A percentile compares a stretch with the other conserved stretches of the same genome.
Evolutionary conservation across 2,329 filamentous ascomycete species (phyloP).

Genomic region (Epichloe baconii): DNA sequence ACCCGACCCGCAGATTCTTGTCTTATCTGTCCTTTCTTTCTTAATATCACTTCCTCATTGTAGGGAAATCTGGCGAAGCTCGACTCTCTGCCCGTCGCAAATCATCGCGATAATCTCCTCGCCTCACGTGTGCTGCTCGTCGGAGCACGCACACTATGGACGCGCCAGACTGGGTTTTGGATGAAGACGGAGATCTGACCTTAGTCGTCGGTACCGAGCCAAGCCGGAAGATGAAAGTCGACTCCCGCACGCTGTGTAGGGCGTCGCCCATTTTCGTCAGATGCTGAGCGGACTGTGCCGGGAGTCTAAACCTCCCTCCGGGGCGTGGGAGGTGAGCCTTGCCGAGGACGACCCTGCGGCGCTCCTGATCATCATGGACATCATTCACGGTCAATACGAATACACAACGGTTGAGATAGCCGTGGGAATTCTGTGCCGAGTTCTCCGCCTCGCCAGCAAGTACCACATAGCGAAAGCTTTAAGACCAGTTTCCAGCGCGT

Average conservation of each 20-base stretch:
- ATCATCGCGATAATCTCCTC: too few species aligned
- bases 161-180: background rate
- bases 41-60: too few species aligned
- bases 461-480: slow-evolving; percentile 9
- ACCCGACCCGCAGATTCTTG: too few species aligned
- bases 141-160: background rate
- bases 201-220: background rate
- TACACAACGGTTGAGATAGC: background rate
- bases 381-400: background rate
- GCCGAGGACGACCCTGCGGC: slow-evolving; percentile 1
- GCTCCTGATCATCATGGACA: slow-evolving; percentile 3
- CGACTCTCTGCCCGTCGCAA: too few species aligned
- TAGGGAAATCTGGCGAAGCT: too few species aligned
- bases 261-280: slow-evolving; percentile 1
- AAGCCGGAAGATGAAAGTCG: slow-evolving; percentile 1
- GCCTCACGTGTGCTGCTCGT: too few species aligned
- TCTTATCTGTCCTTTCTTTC: too few species aligned
- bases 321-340: slow-evolving; percentile 4
- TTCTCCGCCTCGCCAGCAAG: slow-evolving; percentile 8
- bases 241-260: background rate
- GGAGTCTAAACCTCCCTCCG: background rate
- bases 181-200: background rate
- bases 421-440: background rate
- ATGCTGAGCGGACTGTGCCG: slow-evolving; percentile 4
- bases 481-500: background rate